These are phyloP conservation scores for Cryphonectria radicalis DNA, from an alignment of 2,329 filamentous ascomycete species.

Conservation along the genomic window DNA sequence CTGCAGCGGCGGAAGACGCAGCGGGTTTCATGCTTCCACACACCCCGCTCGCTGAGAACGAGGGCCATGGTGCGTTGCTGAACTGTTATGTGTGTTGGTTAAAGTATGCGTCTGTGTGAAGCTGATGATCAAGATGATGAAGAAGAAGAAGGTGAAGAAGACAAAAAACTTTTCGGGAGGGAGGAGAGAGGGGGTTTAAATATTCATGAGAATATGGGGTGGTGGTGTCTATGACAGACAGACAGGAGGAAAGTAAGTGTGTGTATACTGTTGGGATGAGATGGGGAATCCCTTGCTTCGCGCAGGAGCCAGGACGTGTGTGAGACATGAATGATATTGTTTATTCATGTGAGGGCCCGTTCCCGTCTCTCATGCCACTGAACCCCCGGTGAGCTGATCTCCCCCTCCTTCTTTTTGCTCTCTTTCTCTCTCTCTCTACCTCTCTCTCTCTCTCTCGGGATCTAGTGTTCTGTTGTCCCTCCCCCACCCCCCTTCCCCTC, in stretches of 20 bases:
- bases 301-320: not conserved
- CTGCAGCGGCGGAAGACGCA: not conserved
- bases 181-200: not conserved
- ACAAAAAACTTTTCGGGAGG: not conserved
- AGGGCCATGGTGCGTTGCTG: not conserved
- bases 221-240: not conserved
- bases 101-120: not conserved
- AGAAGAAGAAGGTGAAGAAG: not conserved
- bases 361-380: not conserved
- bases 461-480: not conserved
- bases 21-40: not conserved
- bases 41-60: not conserved
- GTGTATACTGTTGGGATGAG: not conserved
- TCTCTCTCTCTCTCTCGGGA: no score
- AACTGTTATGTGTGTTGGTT: not conserved
- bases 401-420: not conserved
- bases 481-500: no score
- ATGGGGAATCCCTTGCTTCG: not conserved
- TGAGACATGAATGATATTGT: not conserved
- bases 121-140: not conserved
- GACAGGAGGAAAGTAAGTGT: not conserved
- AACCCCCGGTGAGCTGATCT: not conserved
- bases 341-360: not conserved
- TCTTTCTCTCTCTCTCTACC: no score
- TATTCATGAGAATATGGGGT: not conserved